Evolutionary conservation across 1,284 basidiomycete genomes (phyloP).

Genomic region (Tilletia caries): DNA sequence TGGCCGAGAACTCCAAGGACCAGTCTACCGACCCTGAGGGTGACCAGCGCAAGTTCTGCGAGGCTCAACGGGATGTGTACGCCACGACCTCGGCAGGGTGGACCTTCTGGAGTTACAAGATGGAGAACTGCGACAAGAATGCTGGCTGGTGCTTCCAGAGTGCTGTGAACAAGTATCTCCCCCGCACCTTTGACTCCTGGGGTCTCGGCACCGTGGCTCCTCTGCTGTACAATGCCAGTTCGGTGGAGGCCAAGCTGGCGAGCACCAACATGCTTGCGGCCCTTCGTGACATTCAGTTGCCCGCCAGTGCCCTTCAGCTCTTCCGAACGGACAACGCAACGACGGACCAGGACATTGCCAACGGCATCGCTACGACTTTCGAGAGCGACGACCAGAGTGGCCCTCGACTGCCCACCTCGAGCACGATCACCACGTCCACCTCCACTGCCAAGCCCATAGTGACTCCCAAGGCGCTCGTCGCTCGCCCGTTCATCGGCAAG

Average conservation of each 20-base stretch:
- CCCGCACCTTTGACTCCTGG: conserved; percentile 41
- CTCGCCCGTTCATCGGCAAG: conserved; percentile 11
- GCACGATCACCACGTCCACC: neutral
- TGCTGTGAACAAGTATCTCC: conserved; percentile 33
- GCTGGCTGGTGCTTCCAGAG: conserved; percentile 51
- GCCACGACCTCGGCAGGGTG: conserved; percentile 65
- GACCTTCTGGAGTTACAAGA: conserved; percentile 68
- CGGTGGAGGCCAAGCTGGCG: neutral
- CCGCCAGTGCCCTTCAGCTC: conserved; percentile 7
- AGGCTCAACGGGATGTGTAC: conserved; percentile 65
- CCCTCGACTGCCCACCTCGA: neutral
- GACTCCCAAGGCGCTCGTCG: conserved; percentile 8
- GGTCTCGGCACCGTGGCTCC: conserved; percentile 24
- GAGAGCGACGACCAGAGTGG: conserved; percentile 5
- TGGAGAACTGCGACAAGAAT: conserved; percentile 49
- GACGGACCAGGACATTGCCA: neutral
- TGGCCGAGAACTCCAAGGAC: conserved; percentile 63
- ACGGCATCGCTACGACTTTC: conserved; percentile 9
- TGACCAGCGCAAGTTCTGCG: conserved; percentile 63
- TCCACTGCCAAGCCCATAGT: neutral
- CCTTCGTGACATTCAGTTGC: conserved; percentile 18
- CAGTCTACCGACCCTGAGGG: conserved; percentile 59
- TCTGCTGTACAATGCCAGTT: neutral
- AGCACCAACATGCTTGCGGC: conserved; percentile 10
- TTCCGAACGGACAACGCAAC: conserved; percentile 14